Evolutionary conservation across 2,329 filamentous ascomycete species (phyloP), one percentile per base, ranked within the genome.

Genomic region (Fusarium sp.): DNA sequence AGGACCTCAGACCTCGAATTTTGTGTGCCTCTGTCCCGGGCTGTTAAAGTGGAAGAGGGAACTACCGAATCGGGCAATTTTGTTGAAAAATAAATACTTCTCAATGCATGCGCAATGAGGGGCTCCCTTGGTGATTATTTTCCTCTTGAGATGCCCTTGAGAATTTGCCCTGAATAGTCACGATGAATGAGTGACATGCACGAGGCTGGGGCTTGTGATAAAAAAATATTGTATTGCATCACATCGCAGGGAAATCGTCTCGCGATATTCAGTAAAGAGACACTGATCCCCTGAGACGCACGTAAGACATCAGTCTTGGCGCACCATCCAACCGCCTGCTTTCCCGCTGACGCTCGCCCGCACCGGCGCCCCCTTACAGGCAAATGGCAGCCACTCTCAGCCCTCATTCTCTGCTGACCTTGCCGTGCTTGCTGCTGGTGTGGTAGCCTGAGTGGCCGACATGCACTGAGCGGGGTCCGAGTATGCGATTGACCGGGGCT

Each of bases 401-500:
- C 70, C 70, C 52, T 72, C 68, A 45, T 67, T 66, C 37, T 58
- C 54, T 63, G 34, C 60, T 65, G 66, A 63, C 61, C 25, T 6
- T 27, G 45, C 25, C 20, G 20, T 20, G 20, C 27, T 30, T 30
- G 8, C 27, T 27, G 23, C 43, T 45, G 20, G 11, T 8, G 20
- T 45, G 41, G 41, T 16, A n/a, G 13, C 13, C 25, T 60, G 56
- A 43, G 62, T 67, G 48, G 45, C 37, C 43, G 50, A 45, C 37
- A 75, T 73, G 66, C 66, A 71, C 50, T 52, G 62, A 75, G 59
- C 67, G 66, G 69, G 72, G 64, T 34, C 54, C 41, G 27, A 62
- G 67, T 73, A 78, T 79, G 72, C 74, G 25, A 79, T 39, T 52
- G 77, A 78, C 66, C 77, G 72, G 65, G 73, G 67, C 58, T 32